Conservation (phyloP, 768 basidiomycete genomes). For the Suillus brevipes region DNA sequence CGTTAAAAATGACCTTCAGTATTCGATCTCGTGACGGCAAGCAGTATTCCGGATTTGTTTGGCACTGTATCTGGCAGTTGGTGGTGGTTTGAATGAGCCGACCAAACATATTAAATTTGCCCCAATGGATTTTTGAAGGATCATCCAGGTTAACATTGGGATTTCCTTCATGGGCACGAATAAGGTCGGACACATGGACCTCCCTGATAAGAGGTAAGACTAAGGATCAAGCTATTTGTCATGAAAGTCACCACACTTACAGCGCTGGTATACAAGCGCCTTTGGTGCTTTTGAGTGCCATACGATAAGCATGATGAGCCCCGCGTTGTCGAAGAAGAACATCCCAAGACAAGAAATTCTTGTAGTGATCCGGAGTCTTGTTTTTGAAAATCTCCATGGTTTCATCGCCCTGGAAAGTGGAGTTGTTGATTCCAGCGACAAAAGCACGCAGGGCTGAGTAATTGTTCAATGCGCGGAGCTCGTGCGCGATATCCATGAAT, state of each 20-base stretch:
- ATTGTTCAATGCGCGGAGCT: conserved; percentile 82
- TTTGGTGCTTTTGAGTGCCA: conserved; percentile 83
- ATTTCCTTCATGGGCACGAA: conserved; percentile 85
- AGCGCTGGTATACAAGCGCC: conserved; percentile 86
- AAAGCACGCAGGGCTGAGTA: conserved; percentile 92
- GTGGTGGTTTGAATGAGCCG: conserved; percentile 77
- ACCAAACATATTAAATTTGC: conserved; percentile 92
- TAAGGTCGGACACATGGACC: conserved; percentile 87
- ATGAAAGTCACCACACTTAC: conserved; percentile 40
- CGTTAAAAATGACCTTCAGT: conserved; percentile 52
- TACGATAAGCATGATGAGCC: conserved; percentile 87
- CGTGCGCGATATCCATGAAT: conserved; percentile 80
- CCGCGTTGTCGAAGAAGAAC: conserved; percentile 79
- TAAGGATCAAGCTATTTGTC: conserved; percentile 11
- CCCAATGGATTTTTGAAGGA: conserved; percentile 85
- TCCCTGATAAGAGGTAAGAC: conserved; percentile 61
- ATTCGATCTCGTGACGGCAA: conserved; percentile 60
- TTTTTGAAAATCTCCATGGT: conserved; percentile 73
- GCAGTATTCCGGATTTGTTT: conserved; percentile 55
- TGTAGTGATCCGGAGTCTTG: conserved; percentile 67
- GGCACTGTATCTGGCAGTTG: conserved; percentile 77
- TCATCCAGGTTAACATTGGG: conserved; percentile 67
- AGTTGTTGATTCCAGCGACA: conserved; percentile 89
- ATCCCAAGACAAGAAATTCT: conserved; percentile 81
- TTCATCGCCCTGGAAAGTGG: conserved; percentile 74